phyloP scores from a whole-genome alignment of 1,284 basidiomycete species.

The Ganoderma lucidum region DNA sequence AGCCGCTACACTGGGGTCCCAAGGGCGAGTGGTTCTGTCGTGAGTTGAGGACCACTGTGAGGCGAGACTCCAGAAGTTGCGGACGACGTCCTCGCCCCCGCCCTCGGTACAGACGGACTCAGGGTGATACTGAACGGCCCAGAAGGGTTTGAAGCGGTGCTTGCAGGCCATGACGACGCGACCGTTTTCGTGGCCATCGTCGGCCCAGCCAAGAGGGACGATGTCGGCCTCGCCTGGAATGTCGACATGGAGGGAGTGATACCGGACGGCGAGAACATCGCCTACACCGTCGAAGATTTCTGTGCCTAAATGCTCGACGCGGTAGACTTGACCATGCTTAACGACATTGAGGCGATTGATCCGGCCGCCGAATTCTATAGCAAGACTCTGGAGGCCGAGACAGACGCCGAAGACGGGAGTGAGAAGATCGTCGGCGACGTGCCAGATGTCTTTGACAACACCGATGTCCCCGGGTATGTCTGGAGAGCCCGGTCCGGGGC shows the following conservation, averaged over 20 bases:
- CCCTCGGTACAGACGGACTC: slow-evolving; percentile 78
- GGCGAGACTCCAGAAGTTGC: slow-evolving; percentile 77
- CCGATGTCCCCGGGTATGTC: slow-evolving; percentile 68
- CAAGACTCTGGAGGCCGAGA: slow-evolving; percentile 92
- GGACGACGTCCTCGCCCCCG: slow-evolving; percentile 69
- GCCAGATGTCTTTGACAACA: slow-evolving; percentile 73
- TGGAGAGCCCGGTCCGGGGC: slow-evolving; percentile 87
- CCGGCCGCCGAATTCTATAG: slow-evolving; percentile 76
- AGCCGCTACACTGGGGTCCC: slow-evolving; percentile 47
- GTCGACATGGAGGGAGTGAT: slow-evolving; percentile 78
- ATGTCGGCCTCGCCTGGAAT: slow-evolving; percentile 54
- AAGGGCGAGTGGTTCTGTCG: slow-evolving; percentile 48
- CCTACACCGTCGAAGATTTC: slow-evolving; percentile 72
- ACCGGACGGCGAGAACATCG: slow-evolving; percentile 81
- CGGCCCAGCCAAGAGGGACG: slow-evolving; percentile 71
- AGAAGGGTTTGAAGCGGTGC: slow-evolving; percentile 79
- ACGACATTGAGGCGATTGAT: slow-evolving; percentile 62
- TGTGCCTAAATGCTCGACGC: slow-evolving; percentile 61
- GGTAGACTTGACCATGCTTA: slow-evolving; percentile 86
- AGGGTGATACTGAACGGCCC: slow-evolving; percentile 97
- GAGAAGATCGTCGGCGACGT: slow-evolving; percentile 55
- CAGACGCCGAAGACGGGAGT: slow-evolving; percentile 90
- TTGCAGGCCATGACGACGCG: slow-evolving; percentile 73
- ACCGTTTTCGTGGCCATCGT: slow-evolving; percentile 72
- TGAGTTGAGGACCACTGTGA: slow-evolving; percentile 56